These are phyloP conservation scores for Atractiella rhizophila DNA, from an alignment of 768 basidiomycete genomes.

Conservation along the genomic window DNA sequence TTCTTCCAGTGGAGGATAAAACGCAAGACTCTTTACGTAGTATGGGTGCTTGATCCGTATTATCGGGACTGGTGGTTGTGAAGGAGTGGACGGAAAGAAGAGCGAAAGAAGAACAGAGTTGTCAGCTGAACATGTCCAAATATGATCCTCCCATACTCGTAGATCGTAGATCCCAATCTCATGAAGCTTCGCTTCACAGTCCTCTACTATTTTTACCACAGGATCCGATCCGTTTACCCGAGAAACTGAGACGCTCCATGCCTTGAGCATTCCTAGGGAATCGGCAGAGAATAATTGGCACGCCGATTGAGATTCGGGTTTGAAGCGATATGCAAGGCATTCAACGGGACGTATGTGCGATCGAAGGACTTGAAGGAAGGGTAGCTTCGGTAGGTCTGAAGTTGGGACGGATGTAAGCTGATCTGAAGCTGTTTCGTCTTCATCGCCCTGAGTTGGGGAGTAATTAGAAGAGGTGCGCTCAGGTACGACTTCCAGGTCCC, in stretches of 20 bases:
- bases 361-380: conserved; percentile 41
- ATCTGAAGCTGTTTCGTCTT: conserved; percentile 10
- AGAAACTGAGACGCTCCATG: conserved; percentile 65
- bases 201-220: conserved; percentile 26
- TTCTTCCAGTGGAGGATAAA: conserved; percentile 23
- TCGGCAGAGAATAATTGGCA: too few species aligned
- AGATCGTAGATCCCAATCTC: conserved; percentile 63
- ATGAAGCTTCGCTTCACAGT: conserved; percentile 39
- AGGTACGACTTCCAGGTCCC: too few species aligned
- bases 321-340: conserved; percentile 32
- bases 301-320: conserved; percentile 18
- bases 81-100: conserved; percentile 24
- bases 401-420: not conserved
- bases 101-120: conserved; percentile 43
- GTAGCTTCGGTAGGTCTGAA: conserved; percentile 7
- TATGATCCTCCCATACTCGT: conserved; percentile 12
- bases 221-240: conserved; percentile 43
- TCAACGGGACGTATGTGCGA: conserved; percentile 74
- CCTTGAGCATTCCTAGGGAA: conserved; percentile 79
- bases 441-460: conserved; percentile 18
- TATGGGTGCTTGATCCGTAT: conserved; percentile 29
- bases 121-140: conserved; percentile 94
- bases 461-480: not conserved
- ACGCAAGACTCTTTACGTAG: conserved; percentile 49
- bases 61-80: conserved; percentile 9